Percentiles rank a stretch among this genome's conserved stretches.
These are phyloP conservation scores for Acacia pycnantha DNA, from an alignment of 331 rosid species.

Conservation along the genomic window DNA sequence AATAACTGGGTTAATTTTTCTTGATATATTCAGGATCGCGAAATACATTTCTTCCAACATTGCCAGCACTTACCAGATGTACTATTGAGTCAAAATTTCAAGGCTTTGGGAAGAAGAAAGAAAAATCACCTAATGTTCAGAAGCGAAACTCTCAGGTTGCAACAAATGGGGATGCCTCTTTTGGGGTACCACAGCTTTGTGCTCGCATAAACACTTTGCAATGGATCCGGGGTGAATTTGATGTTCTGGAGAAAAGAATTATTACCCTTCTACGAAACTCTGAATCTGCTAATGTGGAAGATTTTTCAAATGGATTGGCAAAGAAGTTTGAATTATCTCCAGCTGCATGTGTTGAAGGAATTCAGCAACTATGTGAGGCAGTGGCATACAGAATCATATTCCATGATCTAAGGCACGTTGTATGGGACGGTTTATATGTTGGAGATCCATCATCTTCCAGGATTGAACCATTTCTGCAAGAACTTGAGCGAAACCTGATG, in stretches of 20 bases:
- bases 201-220: slow-evolving; percentile 86
- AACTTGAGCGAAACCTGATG: slow-evolving; percentile 78
- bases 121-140: slow-evolving; percentile 77
- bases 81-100: slow-evolving; percentile 83
- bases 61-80: slow-evolving; percentile 96
- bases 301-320: slow-evolving; percentile 46
- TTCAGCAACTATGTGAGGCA: slow-evolving; percentile 84
- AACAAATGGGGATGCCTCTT: slow-evolving; percentile 63
- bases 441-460: slow-evolving; percentile 71
- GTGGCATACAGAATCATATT: slow-evolving; percentile 78
- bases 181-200: slow-evolving; percentile 73
- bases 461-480: slow-evolving; percentile 79
- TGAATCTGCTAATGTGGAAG: slow-evolving; percentile 52
- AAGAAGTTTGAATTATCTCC: slow-evolving; percentile 77
- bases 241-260: slow-evolving; percentile 73
- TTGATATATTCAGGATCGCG: slow-evolving; percentile 67
- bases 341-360: slow-evolving; percentile 82
- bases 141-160: slow-evolving; percentile 84
- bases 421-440: slow-evolving; percentile 81
- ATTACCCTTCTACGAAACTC: slow-evolving; percentile 67
- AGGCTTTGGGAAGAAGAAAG: slow-evolving; percentile 98
- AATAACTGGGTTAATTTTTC: slow-evolving; percentile 26
- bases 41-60: slow-evolving; percentile 75
- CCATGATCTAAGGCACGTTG: slow-evolving; percentile 67
- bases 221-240: slow-evolving; percentile 72